Conservation (phyloP, 768 basidiomycete genomes). For the Mrakia gelida region DNA sequence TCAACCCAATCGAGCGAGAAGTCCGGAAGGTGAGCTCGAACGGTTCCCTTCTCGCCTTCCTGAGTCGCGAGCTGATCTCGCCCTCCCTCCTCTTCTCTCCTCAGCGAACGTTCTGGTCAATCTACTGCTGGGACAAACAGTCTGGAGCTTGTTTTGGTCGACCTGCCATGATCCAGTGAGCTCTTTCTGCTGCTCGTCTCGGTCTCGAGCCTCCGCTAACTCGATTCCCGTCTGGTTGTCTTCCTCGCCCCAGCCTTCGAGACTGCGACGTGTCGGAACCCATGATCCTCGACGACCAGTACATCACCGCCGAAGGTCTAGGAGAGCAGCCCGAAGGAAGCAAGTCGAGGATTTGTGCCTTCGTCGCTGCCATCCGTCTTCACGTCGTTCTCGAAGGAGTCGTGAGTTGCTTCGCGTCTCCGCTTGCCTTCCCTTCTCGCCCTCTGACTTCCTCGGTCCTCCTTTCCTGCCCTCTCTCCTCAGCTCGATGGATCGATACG, state of each 20-base stretch:
- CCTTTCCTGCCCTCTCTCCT: not conserved
- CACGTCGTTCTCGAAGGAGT: conserved; percentile 74
- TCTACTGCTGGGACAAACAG: conserved; percentile 96
- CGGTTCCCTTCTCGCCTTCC: not conserved
- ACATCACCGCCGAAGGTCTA: conserved; percentile 66
- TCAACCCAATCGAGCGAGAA: conserved; percentile 85
- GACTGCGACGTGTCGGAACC: conserved; percentile 93
- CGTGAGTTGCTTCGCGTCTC: not conserved
- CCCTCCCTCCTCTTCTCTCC: no score
- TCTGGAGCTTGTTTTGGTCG: conserved; percentile 77
- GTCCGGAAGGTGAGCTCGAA: conserved; percentile 61
- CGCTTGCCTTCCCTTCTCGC: not conserved
- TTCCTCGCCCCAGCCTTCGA: conserved; percentile 48
- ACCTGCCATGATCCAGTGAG: conserved; percentile 68
- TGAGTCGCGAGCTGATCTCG: not conserved
- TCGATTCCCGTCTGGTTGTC: not conserved
- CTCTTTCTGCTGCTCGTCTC: not conserved
- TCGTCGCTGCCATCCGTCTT: conserved; percentile 68
- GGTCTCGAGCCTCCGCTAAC: not conserved
- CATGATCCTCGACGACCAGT: conserved; percentile 79
- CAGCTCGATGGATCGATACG: conserved; percentile 60
- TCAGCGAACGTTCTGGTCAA: conserved; percentile 86
- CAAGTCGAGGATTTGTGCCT: conserved; percentile 74
- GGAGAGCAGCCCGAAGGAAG: conserved; percentile 62
- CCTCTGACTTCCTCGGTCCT: not conserved